A percentile compares a stretch with the other conserved stretches of the same genome.
These are phyloP conservation scores for Kurtzmaniella cleridarum DNA, from an alignment of 805 yeast genomes.

Conservation along the genomic window DNA sequence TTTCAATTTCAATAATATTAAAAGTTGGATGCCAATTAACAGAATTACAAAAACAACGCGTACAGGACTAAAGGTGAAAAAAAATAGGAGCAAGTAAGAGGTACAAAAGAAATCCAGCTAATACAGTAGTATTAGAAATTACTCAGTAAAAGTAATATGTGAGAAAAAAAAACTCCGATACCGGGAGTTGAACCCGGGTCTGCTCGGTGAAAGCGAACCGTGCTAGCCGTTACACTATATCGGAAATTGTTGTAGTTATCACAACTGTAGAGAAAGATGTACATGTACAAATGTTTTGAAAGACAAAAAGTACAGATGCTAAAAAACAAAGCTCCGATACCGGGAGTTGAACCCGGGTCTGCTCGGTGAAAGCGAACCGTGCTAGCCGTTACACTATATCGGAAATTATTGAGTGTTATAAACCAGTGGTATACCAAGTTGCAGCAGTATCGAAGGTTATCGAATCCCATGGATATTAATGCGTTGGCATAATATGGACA, in stretches of 20 bases:
- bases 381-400: slow-evolving; percentile 51
- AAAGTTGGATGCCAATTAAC: too few species aligned
- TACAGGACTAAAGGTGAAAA: too few species aligned
- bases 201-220: slow-evolving; percentile 53
- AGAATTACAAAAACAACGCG: too few species aligned
- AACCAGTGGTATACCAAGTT: neutral
- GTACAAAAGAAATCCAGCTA: neutral
- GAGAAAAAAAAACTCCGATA: slow-evolving; percentile 47
- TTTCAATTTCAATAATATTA: too few species aligned
- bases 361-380: slow-evolving; percentile 53
- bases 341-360: slow-evolving; percentile 82
- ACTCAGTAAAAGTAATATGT: too few species aligned
- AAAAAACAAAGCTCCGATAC: slow-evolving; percentile 53
- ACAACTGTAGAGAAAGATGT: too few species aligned
- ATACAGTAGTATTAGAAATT: neutral
- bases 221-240: slow-evolving; percentile 52
- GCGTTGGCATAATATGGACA: neutral
- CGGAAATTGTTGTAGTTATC: too few species aligned
- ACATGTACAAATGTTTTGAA: too few species aligned
- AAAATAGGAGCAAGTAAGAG: too few species aligned
- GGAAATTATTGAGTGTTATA: slow-evolving; percentile 19
- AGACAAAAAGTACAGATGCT: too few species aligned
- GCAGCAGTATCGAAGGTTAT: neutral
- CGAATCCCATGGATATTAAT: neutral
- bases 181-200: slow-evolving; percentile 84